Conservation (phyloP, 805 yeast genomes). For the Kazachstania africana region DNA sequence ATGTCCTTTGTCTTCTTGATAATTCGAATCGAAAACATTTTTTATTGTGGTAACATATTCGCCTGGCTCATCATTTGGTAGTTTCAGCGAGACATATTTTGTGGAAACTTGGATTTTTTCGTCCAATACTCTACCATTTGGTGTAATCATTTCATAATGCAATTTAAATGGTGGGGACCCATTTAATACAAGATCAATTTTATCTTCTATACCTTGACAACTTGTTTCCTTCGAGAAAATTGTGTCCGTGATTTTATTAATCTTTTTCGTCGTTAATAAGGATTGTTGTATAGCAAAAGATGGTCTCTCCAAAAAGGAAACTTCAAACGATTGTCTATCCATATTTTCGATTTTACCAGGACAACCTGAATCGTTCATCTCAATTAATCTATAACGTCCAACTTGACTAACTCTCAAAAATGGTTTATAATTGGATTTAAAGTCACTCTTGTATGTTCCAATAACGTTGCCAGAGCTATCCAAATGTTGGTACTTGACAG, state of each 20-base stretch:
- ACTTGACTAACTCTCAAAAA: conserved; percentile 29
- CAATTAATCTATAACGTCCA: conserved; percentile 37
- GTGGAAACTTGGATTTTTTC: conserved; percentile 40
- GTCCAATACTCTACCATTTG: conserved; percentile 36
- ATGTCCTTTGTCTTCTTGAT: conserved; percentile 30
- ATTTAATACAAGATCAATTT: conserved; percentile 37
- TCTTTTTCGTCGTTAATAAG: no score
- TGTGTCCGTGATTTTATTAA: conserved; percentile 12
- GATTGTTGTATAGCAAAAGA: conserved; percentile 31
- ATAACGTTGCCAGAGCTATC: conserved; percentile 21
- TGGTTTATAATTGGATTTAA: conserved; percentile 23
- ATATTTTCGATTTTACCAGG: conserved; percentile 33
- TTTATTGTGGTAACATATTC: conserved; percentile 47
- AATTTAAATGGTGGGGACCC: conserved; percentile 63
- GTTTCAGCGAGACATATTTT: conserved; percentile 35
- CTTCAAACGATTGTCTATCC: conserved; percentile 26
- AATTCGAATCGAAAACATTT: conserved; percentile 55
- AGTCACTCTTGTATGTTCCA: conserved; percentile 13
- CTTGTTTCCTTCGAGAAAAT: conserved; percentile 29
- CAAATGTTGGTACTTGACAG: conserved; percentile 26
- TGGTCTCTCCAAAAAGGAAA: conserved; percentile 38
- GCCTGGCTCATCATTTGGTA: conserved; percentile 42
- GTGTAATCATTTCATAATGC: conserved; percentile 49
- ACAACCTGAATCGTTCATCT: conserved; percentile 41
- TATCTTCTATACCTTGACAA: conserved; percentile 38